Percentiles rank a stretch among this genome's conserved stretches.
Evolutionary conservation across 2,329 filamentous ascomycete species (phyloP).

Genomic region (Podosphaera aphanis): DNA sequence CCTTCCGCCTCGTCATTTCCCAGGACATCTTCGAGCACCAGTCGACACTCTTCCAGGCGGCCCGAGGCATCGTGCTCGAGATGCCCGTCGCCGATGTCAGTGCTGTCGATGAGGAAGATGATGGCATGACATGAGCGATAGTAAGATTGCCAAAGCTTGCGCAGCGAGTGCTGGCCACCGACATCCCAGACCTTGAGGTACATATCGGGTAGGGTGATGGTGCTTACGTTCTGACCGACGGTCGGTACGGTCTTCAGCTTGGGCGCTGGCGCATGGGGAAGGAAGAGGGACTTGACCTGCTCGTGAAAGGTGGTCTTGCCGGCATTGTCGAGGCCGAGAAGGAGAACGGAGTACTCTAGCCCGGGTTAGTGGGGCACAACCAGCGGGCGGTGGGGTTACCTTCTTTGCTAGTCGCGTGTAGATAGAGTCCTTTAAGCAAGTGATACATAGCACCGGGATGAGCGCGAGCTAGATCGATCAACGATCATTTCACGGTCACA

Average conservation of each 20-base stretch:
- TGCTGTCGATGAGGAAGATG: slow-evolving; percentile 90
- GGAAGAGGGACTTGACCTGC: slow-evolving; percentile 78
- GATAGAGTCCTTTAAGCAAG: slow-evolving; percentile 80
- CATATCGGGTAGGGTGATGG: slow-evolving; percentile 75
- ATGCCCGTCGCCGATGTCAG: slow-evolving; percentile 63
- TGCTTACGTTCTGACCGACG: slow-evolving; percentile 88
- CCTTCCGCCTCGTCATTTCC: slow-evolving; percentile 72
- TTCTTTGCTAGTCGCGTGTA: slow-evolving; percentile 92
- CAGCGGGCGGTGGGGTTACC: slow-evolving; percentile 28
- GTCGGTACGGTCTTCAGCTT: slow-evolving; percentile 80
- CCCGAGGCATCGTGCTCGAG: slow-evolving; percentile 20
- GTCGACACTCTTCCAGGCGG: slow-evolving; percentile 64
- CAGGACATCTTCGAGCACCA: slow-evolving; percentile 76
- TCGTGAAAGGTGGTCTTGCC: slow-evolving; percentile 96
- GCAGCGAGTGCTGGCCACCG: slow-evolving; percentile 71
- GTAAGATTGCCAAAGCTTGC: slow-evolving; percentile 87
- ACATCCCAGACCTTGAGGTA: slow-evolving; percentile 98
- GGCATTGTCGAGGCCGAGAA: slow-evolving; percentile 91
- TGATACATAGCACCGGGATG: slow-evolving; percentile 50
- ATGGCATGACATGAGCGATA: slow-evolving; percentile 88
- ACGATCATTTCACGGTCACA: no score
- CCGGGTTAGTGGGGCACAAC: slow-evolving; percentile 2
- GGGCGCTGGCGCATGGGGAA: slow-evolving; percentile 33
- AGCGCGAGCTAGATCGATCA: no score
- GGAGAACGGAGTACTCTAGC: slow-evolving; percentile 83